phyloP scores from a whole-genome alignment of 805 yeast species.

The Suhomyces tanzawaensis region DNA sequence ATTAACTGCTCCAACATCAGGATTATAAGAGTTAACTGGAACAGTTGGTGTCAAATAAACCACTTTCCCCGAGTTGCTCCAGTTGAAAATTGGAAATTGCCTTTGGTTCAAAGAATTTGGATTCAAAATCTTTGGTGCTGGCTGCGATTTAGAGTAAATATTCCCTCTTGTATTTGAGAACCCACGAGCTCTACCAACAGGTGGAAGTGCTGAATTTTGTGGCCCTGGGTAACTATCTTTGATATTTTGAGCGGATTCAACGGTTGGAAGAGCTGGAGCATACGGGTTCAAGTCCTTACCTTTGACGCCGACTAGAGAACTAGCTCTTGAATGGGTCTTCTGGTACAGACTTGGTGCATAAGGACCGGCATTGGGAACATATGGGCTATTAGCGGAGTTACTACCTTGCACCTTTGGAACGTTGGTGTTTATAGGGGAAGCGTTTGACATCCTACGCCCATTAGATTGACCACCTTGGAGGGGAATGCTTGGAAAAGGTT shows the following conservation, averaged over 20 bases:
- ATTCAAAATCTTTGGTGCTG: conserved; percentile 35
- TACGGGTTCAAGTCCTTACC: conserved; percentile 43
- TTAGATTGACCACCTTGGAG: background rate
- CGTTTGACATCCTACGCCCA: conserved; percentile 4
- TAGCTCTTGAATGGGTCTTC: conserved; percentile 39
- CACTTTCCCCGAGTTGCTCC: conserved; percentile 43
- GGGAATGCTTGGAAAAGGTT: conserved; percentile 11
- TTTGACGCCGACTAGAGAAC: conserved; percentile 37
- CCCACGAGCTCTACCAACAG: conserved; percentile 21
- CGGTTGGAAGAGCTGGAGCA: conserved; percentile 30
- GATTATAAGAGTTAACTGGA: conserved; percentile 2
- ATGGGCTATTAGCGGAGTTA: conserved; percentile 33
- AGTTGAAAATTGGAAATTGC: conserved; percentile 76
- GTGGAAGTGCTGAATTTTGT: background rate
- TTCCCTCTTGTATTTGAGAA: conserved; percentile 19
- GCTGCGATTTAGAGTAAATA: conserved; percentile 16
- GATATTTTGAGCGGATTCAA: conserved; percentile 3
- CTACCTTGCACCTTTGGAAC: conserved; percentile 19
- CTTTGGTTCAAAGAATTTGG: conserved; percentile 55
- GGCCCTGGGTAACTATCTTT: background rate
- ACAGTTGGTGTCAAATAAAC: conserved; percentile 27
- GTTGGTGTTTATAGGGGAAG: conserved; percentile 25
- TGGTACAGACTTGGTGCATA: conserved; percentile 38
- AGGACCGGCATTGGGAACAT: conserved; percentile 44
- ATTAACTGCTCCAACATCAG: conserved; percentile 24